Evolutionary conservation across 2,329 filamentous ascomycete species (phyloP).

Genomic region (Fusarium newnesense): DNA sequence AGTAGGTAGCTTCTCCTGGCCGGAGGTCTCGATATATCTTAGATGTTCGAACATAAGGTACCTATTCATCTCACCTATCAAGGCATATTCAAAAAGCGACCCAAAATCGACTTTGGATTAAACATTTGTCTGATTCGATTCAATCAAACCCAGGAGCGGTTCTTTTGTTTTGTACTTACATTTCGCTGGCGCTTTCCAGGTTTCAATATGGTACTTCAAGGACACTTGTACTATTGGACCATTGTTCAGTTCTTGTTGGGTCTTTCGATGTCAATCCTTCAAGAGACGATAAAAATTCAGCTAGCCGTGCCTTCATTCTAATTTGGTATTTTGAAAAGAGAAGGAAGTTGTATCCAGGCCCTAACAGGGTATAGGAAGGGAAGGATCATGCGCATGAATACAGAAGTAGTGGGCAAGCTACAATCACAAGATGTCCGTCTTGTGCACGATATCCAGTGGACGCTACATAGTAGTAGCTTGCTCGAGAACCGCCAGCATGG

Average conservation of each 20-base stretch:
- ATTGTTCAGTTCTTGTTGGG: not conserved
- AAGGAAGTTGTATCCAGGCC: not conserved
- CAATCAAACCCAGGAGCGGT: not conserved
- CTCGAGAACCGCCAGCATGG: not conserved
- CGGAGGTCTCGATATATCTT: constrained; percentile 1
- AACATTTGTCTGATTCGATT: not conserved
- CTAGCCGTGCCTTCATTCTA: not conserved
- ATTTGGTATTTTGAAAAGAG: not conserved
- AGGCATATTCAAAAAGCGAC: not conserved
- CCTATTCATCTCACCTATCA: not conserved
- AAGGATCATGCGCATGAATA: constrained; percentile 20
- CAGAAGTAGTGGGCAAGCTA: constrained; percentile 14
- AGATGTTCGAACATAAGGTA: not conserved
- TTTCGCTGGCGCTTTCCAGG: not conserved
- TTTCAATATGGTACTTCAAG: not conserved
- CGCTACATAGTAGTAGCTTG: not conserved
- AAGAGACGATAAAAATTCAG: not conserved
- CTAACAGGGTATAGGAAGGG: constrained; percentile 5
- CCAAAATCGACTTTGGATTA: no score
- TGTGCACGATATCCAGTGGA: not conserved
- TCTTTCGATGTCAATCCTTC: not conserved
- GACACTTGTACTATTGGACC: not conserved
- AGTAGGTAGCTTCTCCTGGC: not conserved
- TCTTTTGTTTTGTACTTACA: not conserved
- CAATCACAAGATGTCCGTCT: constrained; percentile 17